A percentile compares a stretch with the other conserved stretches of the same genome.
phyloP scores from a whole-genome alignment of 1,139 yeast species.

The Trichomonascaceae sp. region DNA sequence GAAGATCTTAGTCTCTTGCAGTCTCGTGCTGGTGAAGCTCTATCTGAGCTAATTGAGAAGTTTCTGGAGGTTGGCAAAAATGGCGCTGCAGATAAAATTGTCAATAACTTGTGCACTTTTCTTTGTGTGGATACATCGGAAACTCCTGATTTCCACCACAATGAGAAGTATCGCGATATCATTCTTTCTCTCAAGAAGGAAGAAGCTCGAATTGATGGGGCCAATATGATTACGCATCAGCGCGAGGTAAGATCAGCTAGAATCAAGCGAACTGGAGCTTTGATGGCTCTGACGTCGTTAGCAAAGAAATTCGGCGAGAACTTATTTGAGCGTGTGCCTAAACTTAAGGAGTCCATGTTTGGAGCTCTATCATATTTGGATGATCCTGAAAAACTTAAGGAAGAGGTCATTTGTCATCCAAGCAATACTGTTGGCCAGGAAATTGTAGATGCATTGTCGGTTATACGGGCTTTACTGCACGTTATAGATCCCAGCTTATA shows the following conservation, averaged over 20 bases:
- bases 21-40: slow-evolving; percentile 60
- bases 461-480: slow-evolving; percentile 69
- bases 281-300: slow-evolving; percentile 56
- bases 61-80: slow-evolving; percentile 53
- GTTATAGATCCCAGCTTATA: slow-evolving; percentile 48
- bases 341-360: slow-evolving; percentile 59
- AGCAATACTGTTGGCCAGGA: slow-evolving; percentile 63
- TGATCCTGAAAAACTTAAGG: slow-evolving; percentile 23
- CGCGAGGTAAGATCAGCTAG: slow-evolving; percentile 65
- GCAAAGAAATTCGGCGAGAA: slow-evolving; percentile 43
- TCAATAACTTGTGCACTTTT: slow-evolving; percentile 87
- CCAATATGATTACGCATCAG: slow-evolving; percentile 59
- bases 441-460: slow-evolving; percentile 80
- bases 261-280: slow-evolving; percentile 79
- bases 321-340: slow-evolving; percentile 60
- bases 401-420: slow-evolving; percentile 37
- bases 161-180: slow-evolving; percentile 47
- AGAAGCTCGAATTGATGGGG: slow-evolving; percentile 63
- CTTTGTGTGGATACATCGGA: slow-evolving; percentile 93
- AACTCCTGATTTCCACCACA: slow-evolving; percentile 85
- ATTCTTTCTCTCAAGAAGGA: slow-evolving; percentile 78
- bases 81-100: slow-evolving; percentile 79
- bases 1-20: slow-evolving; percentile 69
- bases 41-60: slow-evolving; percentile 56
- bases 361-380: slow-evolving; percentile 48